These are phyloP conservation scores for Neltuma alba DNA, from an alignment of 306 rosid species.

Conservation along the genomic window DNA sequence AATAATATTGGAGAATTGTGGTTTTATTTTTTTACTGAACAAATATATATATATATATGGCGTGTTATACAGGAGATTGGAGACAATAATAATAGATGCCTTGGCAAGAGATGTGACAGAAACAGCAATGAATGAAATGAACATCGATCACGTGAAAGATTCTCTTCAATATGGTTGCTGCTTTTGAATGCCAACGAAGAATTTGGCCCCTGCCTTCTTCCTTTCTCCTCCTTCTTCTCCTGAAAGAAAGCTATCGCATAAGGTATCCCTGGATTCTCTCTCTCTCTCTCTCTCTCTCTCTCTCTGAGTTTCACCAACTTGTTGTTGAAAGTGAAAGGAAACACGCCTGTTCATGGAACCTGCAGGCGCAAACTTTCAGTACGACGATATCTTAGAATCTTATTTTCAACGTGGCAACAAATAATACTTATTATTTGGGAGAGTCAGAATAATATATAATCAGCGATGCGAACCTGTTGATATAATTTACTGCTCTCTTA, in stretches of 20 bases:
- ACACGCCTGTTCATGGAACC: constrained; percentile 44
- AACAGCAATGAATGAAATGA: constrained; percentile 50
- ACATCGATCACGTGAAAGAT: constrained; percentile 77
- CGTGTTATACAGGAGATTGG: no score
- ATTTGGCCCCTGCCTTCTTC: constrained; percentile 42
- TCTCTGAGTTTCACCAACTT: constrained; percentile 22
- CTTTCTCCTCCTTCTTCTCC: neutral
- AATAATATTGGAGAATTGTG: no score
- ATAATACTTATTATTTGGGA: no score
- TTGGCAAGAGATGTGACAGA: constrained; percentile 49
- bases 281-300: constrained; percentile 30
- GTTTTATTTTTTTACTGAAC: no score
- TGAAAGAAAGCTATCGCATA: constrained; percentile 16
- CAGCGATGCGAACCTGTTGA: no score
- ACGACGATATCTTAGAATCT: no score
- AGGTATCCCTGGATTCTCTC: constrained; percentile 49
- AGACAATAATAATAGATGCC: constrained; percentile 57
- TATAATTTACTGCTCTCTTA: no score
- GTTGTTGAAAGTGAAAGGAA: constrained; percentile 33
- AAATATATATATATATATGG: no score
- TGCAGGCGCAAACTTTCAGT: neutral
- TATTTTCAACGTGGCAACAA: no score
- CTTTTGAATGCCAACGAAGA: constrained; percentile 19
- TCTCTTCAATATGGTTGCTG: constrained; percentile 43
- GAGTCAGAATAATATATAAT: no score